phyloP scores from a whole-genome alignment of 768 basidiomycete genomes.

The Grammothele lineata region DNA sequence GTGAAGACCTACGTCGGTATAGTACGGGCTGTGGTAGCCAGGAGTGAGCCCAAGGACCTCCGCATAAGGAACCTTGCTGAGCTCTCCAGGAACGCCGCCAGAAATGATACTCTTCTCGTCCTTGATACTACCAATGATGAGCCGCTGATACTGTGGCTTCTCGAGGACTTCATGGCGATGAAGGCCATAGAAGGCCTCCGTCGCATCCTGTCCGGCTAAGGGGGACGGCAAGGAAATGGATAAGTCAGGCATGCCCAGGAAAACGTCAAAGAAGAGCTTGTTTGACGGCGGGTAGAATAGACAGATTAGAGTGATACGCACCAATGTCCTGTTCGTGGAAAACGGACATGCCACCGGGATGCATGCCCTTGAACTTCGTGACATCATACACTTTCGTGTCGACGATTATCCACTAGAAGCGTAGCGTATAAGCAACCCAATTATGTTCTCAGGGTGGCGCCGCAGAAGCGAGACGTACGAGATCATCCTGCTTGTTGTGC shows the following conservation, averaged over 20 bases:
- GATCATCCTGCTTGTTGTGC: constrained; percentile 77
- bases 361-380: constrained; percentile 72
- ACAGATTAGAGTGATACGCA: no score
- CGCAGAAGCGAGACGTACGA: constrained; percentile 38
- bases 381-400: constrained; percentile 85
- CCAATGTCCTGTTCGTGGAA: constrained; percentile 78
- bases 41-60: constrained; percentile 80
- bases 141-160: constrained; percentile 67
- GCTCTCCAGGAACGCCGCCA: constrained; percentile 45
- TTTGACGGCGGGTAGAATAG: no score
- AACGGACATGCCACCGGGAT: constrained; percentile 80
- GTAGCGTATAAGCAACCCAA: neutral
- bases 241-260: neutral
- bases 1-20: constrained; percentile 52
- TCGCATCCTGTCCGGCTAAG: constrained; percentile 83
- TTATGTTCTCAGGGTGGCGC: neutral
- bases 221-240: neutral
- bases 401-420: constrained; percentile 70
- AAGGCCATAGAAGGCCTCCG: constrained; percentile 83
- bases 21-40: constrained; percentile 77
- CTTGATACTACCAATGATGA: constrained; percentile 69
- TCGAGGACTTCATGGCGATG: constrained; percentile 83
- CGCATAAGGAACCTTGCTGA: constrained; percentile 80
- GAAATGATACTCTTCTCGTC: constrained; percentile 56
- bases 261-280: neutral